Conservation (phyloP, 306 rosid genomes). For the Lathyrus oleraceus region DNA sequence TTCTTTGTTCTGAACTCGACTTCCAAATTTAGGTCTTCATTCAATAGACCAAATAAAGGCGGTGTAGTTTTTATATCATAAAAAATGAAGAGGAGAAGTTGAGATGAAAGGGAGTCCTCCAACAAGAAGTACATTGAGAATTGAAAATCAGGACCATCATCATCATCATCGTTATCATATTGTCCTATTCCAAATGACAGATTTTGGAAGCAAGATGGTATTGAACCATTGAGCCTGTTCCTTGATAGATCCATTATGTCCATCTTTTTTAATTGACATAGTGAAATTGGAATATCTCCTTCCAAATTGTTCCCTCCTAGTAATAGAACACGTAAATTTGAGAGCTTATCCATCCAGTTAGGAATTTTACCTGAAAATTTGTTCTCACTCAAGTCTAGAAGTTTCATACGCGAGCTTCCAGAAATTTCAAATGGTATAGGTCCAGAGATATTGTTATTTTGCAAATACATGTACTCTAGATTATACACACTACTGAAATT, state of each 20-base stretch:
- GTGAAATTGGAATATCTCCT: slow-evolving; percentile 1
- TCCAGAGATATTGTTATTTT: slow-evolving; percentile 11
- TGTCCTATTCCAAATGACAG: too few relatives aligned
- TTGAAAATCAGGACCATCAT: too few relatives aligned
- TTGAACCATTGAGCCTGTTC: background rate
- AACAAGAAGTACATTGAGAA: too few relatives aligned
- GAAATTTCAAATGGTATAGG: background rate
- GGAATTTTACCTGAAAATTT: slow-evolving; percentile 26
- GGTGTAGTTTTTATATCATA: too few relatives aligned
- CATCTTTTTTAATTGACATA: background rate
- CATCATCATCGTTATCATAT: too few relatives aligned
- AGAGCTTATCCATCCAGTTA: background rate
- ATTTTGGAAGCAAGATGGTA: background rate
- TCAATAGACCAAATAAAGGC: too few relatives aligned
- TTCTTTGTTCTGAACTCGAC: slow-evolving; percentile 17
- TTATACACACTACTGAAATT: background rate
- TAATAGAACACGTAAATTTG: background rate
- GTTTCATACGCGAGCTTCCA: background rate
- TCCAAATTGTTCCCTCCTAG: slow-evolving; percentile 14
- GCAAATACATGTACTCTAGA: background rate
- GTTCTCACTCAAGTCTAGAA: slow-evolving; percentile 25
- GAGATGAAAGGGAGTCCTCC: too few relatives aligned
- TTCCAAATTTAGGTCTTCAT: too few relatives aligned
- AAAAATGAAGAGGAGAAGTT: too few relatives aligned
- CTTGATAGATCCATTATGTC: background rate